Evolutionary conservation across 2,329 filamentous ascomycete species (phyloP), one percentile per base, ranked within the genome.

Genomic region (Colletotrichum ledebouriae): DNA sequence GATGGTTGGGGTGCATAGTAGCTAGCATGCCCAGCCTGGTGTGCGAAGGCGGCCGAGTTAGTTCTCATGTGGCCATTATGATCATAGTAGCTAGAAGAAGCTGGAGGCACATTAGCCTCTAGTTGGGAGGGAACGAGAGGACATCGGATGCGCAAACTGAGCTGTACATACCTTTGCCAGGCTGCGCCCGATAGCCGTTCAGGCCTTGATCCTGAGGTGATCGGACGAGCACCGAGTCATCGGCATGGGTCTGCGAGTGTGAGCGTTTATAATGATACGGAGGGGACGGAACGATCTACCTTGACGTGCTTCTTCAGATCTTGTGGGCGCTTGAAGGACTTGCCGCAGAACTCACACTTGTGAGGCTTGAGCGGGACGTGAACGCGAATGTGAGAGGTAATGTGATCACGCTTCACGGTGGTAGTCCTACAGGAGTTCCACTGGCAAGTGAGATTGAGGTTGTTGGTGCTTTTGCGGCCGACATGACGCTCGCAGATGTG

Each of bases 291-390:
- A 4, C 22, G 11, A 59, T 79, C 71, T 79, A 88, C 86, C 84
- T 98, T 99, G 81, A 98, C 94, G 79, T 99, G 96, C 85, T 99
- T 99, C 89, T 99, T 98, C 75, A 99, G 81, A 84, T 99, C 96
- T 83, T 99, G 96, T 2, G 96, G 96, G 39, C 96, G 92, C 89
- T 99, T 99, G 87, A 99, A 99, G 1, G 94, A 94, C 85, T 99
- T 99, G 78, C 94, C 94, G 78, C 96, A 99, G 82, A 98, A 97
- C 78, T 98, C 94, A 81, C 96, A 99, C 83, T 98, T 98, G 85
- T 99, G 96, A 73, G 96, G 96, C 87, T 99, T 99, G 70, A 99
- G 85, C 1, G 96, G 96, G n/a, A 99, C 95, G 79, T 99, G 96
- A 61, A 98, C 96, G 72, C 96, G 93, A 75, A 99, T 98, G 82